Conservation (phyloP, 306 rosid species). For the Dryas octopetala region DNA sequence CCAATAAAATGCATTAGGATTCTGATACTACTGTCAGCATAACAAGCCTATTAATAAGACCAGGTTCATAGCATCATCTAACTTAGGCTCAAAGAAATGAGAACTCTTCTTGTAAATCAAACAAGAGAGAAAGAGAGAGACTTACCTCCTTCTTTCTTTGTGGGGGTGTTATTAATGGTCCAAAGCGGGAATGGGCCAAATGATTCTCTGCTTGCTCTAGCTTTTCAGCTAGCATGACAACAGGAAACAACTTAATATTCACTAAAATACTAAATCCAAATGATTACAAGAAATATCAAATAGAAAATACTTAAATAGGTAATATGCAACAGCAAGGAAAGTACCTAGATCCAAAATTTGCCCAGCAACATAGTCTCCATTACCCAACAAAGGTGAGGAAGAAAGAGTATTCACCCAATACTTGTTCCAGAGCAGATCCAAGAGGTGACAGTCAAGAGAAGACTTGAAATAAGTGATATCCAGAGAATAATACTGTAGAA, state of each 20-base stretch:
- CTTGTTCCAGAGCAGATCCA: slow-evolving; percentile 96
- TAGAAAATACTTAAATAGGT: slow-evolving; percentile 7
- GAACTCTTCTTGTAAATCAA: neutral
- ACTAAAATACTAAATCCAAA: slow-evolving; percentile 2
- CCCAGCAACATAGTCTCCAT: slow-evolving; percentile 93
- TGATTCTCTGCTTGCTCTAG: slow-evolving; percentile 94
- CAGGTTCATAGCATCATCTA: too few relatives aligned
- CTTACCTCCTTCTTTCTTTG: slow-evolving; percentile 86
- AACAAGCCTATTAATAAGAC: too few relatives aligned
- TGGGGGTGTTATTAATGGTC: slow-evolving; percentile 68
- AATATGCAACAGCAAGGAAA: slow-evolving; percentile 6
- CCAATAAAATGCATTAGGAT: too few relatives aligned
- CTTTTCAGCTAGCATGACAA: slow-evolving; percentile 77
- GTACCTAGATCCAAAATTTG: slow-evolving; percentile 95
- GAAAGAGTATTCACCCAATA: slow-evolving; percentile 94
- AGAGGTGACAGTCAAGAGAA: slow-evolving; percentile 83
- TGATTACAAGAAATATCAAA: neutral
- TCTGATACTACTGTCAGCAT: too few relatives aligned
- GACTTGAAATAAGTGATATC: slow-evolving; percentile 96
- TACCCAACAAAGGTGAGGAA: slow-evolving; percentile 91
- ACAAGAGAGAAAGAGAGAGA: slow-evolving; percentile 5
- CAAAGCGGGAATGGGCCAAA: slow-evolving; percentile 86
- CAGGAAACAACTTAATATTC: slow-evolving; percentile 11
- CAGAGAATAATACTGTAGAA: slow-evolving; percentile 85
- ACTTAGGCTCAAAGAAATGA: neutral